Conservation (phyloP, 768 basidiomycete species). For the Boletus sp. region DNA sequence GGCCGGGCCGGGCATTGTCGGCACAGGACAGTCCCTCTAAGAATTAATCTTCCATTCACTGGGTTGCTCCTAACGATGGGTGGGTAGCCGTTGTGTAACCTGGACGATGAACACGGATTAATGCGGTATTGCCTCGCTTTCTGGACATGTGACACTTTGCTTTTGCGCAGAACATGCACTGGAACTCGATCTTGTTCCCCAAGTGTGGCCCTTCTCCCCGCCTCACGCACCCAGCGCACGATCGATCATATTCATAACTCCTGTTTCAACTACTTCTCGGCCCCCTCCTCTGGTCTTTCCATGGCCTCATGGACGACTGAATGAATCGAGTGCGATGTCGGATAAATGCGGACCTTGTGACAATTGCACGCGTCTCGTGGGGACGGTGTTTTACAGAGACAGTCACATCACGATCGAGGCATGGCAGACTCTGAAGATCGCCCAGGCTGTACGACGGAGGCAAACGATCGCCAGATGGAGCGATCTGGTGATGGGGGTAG, state of each 20-base stretch:
- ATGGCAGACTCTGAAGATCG: slow-evolving; percentile 73
- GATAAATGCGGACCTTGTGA: slow-evolving; percentile 87
- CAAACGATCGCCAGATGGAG: slow-evolving; percentile 67
- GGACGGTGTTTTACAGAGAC: slow-evolving; percentile 52
- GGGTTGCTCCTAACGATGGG: too few species aligned
- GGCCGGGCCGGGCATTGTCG: too few species aligned
- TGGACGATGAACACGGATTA: too few species aligned
- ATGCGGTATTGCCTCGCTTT: too few species aligned
- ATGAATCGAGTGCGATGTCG: slow-evolving; percentile 54
- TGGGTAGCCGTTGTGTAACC: too few species aligned
- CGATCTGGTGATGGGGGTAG: slow-evolving; percentile 65
- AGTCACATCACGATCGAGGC: slow-evolving; percentile 72
- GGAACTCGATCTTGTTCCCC: slow-evolving; percentile 75
- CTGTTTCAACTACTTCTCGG: slow-evolving; percentile 70
- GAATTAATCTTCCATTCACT: too few species aligned
- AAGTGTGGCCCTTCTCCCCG: slow-evolving; percentile 46
- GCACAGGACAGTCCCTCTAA: too few species aligned
- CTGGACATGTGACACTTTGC: too few species aligned
- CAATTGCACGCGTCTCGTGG: slow-evolving; percentile 70
- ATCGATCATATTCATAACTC: background rate
- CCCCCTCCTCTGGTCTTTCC: slow-evolving; percentile 67
- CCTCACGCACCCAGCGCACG: background rate
- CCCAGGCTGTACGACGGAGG: slow-evolving; percentile 53
- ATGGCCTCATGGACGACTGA: slow-evolving; percentile 71
- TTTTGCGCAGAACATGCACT: slow-evolving; percentile 77